Evolutionary conservation across 2,329 filamentous ascomycete species (phyloP).

Genomic region (Cercospora zeae-maydis): DNA sequence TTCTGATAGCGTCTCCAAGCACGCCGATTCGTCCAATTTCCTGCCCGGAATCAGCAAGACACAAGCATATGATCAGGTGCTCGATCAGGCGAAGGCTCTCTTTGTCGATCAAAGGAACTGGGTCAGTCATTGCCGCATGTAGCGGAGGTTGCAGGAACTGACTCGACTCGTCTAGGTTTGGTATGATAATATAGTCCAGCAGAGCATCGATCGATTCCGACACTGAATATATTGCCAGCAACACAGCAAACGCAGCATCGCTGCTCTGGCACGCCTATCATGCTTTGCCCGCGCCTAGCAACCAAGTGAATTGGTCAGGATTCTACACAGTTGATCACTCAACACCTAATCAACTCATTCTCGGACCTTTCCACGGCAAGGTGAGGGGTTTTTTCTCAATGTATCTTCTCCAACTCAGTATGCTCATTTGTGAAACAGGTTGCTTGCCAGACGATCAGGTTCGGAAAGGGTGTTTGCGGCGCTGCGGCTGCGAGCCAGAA

Average conservation of each 20-base stretch:
- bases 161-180: slow-evolving; percentile 17
- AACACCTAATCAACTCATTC: slow-evolving; percentile 56
- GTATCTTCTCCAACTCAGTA: neutral
- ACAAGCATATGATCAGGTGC: slow-evolving; percentile 69
- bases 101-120: slow-evolving; percentile 74
- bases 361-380: slow-evolving; percentile 78
- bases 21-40: slow-evolving; percentile 77
- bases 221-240: slow-evolving; percentile 48
- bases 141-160: neutral
- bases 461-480: slow-evolving; percentile 73
- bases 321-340: slow-evolving; percentile 67
- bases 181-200: slow-evolving; percentile 1
- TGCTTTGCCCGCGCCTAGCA: slow-evolving; percentile 63
- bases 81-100: slow-evolving; percentile 66
- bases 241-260: slow-evolving; percentile 71
- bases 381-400: slow-evolving; percentile 22
- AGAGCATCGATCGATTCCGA: neutral
- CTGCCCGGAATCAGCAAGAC: slow-evolving; percentile 62
- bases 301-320: slow-evolving; percentile 73
- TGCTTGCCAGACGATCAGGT: slow-evolving; percentile 73
- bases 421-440: slow-evolving; percentile 26
- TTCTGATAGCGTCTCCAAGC: slow-evolving; percentile 41
- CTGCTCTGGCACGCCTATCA: slow-evolving; percentile 78
- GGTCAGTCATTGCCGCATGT: slow-evolving; percentile 50
- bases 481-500: slow-evolving; percentile 57